These are phyloP conservation scores for Termitomyces sp. DNA, from an alignment of 768 basidiomycete genomes.

Conservation along the genomic window DNA sequence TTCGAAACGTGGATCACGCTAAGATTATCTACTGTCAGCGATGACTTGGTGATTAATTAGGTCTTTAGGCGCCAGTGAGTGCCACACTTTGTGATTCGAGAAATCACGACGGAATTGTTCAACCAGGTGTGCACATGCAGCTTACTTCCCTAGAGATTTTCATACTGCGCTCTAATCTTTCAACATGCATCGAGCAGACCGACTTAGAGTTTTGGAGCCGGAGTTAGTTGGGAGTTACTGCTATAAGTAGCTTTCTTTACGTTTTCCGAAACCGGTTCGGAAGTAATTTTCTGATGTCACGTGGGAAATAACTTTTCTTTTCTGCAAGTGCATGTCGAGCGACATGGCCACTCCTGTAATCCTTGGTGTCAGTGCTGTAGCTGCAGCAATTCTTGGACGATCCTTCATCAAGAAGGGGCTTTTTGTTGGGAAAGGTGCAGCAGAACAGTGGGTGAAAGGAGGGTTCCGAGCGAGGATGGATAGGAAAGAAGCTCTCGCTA, in stretches of 20 bases:
- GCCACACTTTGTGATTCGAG: background rate
- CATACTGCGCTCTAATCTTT: too few species aligned
- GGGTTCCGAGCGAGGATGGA: conserved; percentile 98
- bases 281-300: conserved; percentile 1
- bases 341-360: conserved; percentile 76
- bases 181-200: background rate
- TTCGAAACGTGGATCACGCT: background rate
- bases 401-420: conserved; percentile 61
- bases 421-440: conserved; percentile 53
- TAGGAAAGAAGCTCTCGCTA: conserved; percentile 83
- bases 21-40: background rate
- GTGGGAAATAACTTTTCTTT: conserved; percentile 7
- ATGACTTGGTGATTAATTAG: background rate
- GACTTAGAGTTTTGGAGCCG: background rate
- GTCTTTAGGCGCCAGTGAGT: background rate
- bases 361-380: conserved; percentile 71
- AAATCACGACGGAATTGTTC: background rate
- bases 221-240: background rate
- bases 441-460: conserved; percentile 86
- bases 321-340: background rate
- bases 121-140: too few species aligned
- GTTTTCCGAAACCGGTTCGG: background rate
- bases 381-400: conserved; percentile 71
- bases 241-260: background rate
- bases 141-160: background rate